Conservation (phyloP, 2,329 filamentous ascomycete genomes). For the Pseudogymnoascus sp. region DNA sequence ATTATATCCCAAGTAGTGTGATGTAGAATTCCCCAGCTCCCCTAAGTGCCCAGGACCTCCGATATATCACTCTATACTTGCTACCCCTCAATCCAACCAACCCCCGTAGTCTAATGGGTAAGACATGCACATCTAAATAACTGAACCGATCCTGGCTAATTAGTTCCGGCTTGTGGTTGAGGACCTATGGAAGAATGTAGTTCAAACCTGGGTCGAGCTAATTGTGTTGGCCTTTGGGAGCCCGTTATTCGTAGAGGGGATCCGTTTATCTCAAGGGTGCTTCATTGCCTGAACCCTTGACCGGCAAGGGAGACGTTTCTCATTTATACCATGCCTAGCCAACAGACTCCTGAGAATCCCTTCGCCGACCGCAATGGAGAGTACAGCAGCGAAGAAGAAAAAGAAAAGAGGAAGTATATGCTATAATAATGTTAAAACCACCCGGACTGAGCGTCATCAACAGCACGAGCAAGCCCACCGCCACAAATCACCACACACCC, state of each 20-base stretch:
- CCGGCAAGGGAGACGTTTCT: background rate
- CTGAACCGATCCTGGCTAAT: background rate
- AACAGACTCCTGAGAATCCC: background rate
- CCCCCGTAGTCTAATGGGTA: background rate
- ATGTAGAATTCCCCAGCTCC: background rate
- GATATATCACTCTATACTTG: background rate
- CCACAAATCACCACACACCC: background rate
- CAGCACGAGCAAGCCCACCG: background rate
- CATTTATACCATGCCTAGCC: background rate
- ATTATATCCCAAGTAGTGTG: background rate
- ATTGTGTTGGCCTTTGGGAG: background rate
- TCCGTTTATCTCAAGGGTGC: background rate
- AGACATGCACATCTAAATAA: background rate
- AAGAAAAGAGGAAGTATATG: background rate
- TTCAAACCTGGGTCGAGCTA: background rate
- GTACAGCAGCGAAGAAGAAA: background rate
- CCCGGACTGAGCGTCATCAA: too few relatives aligned
- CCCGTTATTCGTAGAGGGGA: background rate
- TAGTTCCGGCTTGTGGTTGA: background rate
- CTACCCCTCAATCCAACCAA: background rate
- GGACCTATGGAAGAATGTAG: background rate
- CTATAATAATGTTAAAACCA: background rate
- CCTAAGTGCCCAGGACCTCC: background rate
- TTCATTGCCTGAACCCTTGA: background rate
- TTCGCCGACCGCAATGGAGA: background rate